Evolutionary conservation across 495 filamentous ascomycete species (phyloP).

Genomic region (Hypoxylon perforatum): DNA sequence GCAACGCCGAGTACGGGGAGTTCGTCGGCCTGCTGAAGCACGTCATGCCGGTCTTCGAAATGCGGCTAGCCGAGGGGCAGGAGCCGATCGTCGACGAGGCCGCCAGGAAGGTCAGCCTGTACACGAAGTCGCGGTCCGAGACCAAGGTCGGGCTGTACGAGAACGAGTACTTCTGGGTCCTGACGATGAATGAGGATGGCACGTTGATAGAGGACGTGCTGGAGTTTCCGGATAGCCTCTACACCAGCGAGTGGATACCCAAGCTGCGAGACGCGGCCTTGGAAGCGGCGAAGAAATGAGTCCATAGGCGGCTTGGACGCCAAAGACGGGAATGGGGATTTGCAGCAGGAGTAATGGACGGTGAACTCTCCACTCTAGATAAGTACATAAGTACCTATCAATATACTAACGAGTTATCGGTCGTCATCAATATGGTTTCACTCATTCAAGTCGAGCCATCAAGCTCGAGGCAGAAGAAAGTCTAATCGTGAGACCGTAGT

Average conservation of each 20-base stretch:
- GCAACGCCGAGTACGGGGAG: conserved; percentile 34
- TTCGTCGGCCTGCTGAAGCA: conserved; percentile 22
- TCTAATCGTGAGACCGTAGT: too few species aligned
- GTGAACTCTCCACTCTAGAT: too few species aligned
- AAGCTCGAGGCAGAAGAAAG: too few species aligned
- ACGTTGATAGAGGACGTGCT: conserved; percentile 37
- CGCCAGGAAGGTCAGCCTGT: conserved; percentile 38
- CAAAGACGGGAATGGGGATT: too few species aligned
- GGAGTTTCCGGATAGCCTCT: conserved; percentile 49
- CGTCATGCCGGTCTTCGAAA: conserved; percentile 21
- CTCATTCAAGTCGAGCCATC: too few species aligned
- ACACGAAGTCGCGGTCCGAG: conserved; percentile 40
- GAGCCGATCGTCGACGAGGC: conserved; percentile 38
- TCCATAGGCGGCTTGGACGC: too few species aligned
- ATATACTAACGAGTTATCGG: too few species aligned
- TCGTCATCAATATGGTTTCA: too few species aligned
- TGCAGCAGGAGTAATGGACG: too few species aligned
- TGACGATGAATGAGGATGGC: conserved; percentile 48
- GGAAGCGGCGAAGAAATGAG: conserved; percentile 14
- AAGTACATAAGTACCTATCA: too few species aligned
- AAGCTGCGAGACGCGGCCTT: conserved; percentile 7
- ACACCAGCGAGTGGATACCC: conserved; percentile 28
- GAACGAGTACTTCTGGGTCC: conserved; percentile 48
- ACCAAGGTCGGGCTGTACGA: conserved; percentile 42
- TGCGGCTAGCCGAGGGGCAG: conserved; percentile 25